Evolutionary conservation across 352 stramenopile genomes (phyloP).

Genomic region (Phytopythium aichiense): DNA sequence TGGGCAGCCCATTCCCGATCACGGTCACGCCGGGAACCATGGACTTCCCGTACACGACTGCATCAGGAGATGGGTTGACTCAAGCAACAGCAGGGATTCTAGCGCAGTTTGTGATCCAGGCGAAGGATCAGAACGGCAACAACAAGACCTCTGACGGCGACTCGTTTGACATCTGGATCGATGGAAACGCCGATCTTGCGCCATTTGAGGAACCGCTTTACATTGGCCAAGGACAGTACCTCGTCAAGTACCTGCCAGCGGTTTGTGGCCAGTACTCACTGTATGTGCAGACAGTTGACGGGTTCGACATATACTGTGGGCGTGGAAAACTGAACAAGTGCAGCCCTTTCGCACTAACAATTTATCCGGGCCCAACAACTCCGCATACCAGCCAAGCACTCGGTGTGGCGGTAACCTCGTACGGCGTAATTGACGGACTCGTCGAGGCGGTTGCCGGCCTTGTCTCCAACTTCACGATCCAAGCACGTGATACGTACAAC

Average conservation of each 20-base stretch:
- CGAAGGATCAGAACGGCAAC: slow-evolving; percentile 91
- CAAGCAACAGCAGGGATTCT: slow-evolving; percentile 78
- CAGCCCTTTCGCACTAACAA: slow-evolving; percentile 90
- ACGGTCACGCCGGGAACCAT: slow-evolving; percentile 88
- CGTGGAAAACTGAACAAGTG: slow-evolving; percentile 89
- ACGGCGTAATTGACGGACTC: slow-evolving; percentile 80
- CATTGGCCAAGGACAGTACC: slow-evolving; percentile 89
- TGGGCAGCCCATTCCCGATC: slow-evolving; percentile 91
- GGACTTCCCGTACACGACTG: slow-evolving; percentile 94
- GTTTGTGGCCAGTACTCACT: slow-evolving; percentile 88
- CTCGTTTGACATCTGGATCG: slow-evolving; percentile 65
- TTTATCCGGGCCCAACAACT: slow-evolving; percentile 86
- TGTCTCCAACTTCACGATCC: slow-evolving; percentile 93
- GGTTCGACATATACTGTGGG: slow-evolving; percentile 95
- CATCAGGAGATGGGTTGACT: slow-evolving; percentile 76
- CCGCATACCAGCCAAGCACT: slow-evolving; percentile 89
- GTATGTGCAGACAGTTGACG: slow-evolving; percentile 88
- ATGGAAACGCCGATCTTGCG: slow-evolving; percentile 38
- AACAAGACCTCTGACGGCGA: slow-evolving; percentile 85
- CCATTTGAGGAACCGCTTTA: slow-evolving; percentile 81
- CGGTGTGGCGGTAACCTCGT: slow-evolving; percentile 44
- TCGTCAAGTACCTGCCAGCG: slow-evolving; percentile 83
- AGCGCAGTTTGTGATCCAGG: slow-evolving; percentile 92
- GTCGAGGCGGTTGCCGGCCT: slow-evolving; percentile 91
- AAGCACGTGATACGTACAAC: slow-evolving; percentile 92